Evolutionary conservation across 2,329 filamentous ascomycete genomes (phyloP), one percentile per base, ranked within the genome.

Genomic region (Colletotrichum abscissum): DNA sequence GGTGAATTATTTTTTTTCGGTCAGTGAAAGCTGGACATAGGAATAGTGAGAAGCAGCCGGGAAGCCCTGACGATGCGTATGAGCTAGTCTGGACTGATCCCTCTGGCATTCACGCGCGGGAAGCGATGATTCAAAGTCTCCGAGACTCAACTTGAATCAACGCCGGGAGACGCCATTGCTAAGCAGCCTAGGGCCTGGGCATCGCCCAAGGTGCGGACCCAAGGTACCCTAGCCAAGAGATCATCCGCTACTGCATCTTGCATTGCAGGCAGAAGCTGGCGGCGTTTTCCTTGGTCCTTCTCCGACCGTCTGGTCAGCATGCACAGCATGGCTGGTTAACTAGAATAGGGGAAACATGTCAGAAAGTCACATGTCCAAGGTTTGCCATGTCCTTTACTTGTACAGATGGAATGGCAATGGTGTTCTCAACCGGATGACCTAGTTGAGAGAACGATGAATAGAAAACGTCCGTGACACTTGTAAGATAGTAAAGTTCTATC

Each of bases 231-330:
- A 55, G 70, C 67, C 67, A 62, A 66, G 60, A 63, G 67, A 66
- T 71, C 67, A 66, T 62, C 71, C 56, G 67, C 71, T 73, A 54
- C 60, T 68, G 64, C 64, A 72, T 56, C 56, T 71, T 57, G 35
- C 64, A 67, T 65, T 26, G 55, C 68, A 52, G 66, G 16, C n/a
- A 49, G 54, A 56, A 42, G 55, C 54, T 58, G 67, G 52, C 60
- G 24, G 28, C 62, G 30, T 38, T 49, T 52, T 26, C 33, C 28
- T 19, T 52, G 35, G 42, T 30, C 22, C 26, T 22, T 42, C 55
- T 67, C 58, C 55, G 26, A 26, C 55, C 28, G 33, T 52, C 42
- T 42, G 54, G 35, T 46, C 35, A 7, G 35, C 24, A 42, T 24
- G 28, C 33, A 24, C 8, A 42, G 57, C 11, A 30, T 9, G 4